Base-by-base conservation (phyloP, 345 rosid genomes). In the Dipteronia sinensis region DNA sequence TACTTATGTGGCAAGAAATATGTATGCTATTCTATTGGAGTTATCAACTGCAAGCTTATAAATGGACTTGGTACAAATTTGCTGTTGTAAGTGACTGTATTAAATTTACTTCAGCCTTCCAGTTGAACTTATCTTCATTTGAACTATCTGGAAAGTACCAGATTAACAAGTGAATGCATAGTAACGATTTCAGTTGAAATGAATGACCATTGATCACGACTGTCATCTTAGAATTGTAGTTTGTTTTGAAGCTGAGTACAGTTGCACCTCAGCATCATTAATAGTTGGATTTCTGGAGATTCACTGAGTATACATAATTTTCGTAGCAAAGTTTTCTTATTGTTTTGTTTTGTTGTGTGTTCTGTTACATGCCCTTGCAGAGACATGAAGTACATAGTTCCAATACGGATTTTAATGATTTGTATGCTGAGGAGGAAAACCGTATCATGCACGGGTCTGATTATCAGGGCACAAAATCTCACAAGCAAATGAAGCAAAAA, bases 331-430 rank as follows among this genome's bases (percentile, higher is more conserved):
- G 22, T 3, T 27, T 71, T 76, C 67, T 29, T 20, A 67, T 53
- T 53, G 49, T 49, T 62, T 66, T 29, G 40, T 69, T 58, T 20
- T 75, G 25, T 38, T 9, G 55, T 31, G 68, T 31, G 68, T 47
- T 17, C 51, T 69, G 62, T 81, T 74, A 76, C 70, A 56, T 80
- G 46, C 59, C 83, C 62, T 70, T 83, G 58, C 86, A 91, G 98
- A 82, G 80, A 80, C 76, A 78, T 81, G 92, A 83, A 78, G 81
- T 75, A 40, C 72, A 82, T 83, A 77, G 79, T 66, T 77, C 84
- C 17, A 86, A 86, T 88, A 73, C 80, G 82, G 77, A 64, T 76
- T 78, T 83, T 66, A 83, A 70, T 79, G 89, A 87, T 78, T 81
- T 88, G 2, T 77, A 76, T 75, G 47, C 81, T 61, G 92, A 87